Percentiles rank a stretch among this genome's conserved stretches.
phyloP scores from a whole-genome alignment of 2,329 filamentous ascomycete genomes.

The Stachybotrys echinatus region DNA sequence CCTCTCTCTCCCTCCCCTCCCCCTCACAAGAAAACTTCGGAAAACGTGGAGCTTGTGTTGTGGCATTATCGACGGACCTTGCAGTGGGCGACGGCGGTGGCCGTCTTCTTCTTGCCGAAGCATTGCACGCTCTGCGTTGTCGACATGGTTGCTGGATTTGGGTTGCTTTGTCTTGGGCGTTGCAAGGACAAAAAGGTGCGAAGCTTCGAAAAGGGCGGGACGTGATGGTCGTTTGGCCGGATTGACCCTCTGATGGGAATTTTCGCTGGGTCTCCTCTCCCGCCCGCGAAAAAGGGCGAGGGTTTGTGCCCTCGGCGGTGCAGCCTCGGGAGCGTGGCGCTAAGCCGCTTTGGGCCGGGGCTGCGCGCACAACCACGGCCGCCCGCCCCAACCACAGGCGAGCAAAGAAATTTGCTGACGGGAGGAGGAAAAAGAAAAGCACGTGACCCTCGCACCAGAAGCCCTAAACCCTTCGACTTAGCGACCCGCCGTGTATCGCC shows the following conservation, averaged over 20 bases:
- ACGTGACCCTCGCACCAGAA: constrained; percentile 19
- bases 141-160: constrained; percentile 59
- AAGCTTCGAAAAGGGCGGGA: constrained; percentile 13
- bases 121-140: constrained; percentile 81
- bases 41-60: no score
- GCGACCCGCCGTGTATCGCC: constrained; percentile 18
- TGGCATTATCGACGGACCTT: no score
- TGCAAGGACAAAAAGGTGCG: constrained; percentile 11
- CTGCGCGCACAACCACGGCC: constrained; percentile 4
- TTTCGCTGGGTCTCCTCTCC: constrained; percentile 12
- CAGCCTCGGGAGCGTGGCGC: constrained; percentile 7
- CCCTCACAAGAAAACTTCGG: not conserved
- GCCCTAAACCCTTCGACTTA: constrained; percentile 28
- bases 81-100: constrained; percentile 86
- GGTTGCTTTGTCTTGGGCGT: no score
- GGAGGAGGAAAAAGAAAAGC: constrained; percentile 2
- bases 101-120: constrained; percentile 99
- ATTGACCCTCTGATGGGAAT: constrained; percentile 3
- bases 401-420: not conserved
- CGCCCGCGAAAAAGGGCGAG: constrained; percentile 11
- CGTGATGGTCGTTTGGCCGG: constrained; percentile 9
- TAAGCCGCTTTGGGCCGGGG: constrained; percentile 17
- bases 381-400: not conserved
- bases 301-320: constrained; percentile 25
- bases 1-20: not conserved